Conservation (phyloP, 169 alveolate genomes). For the Eimeria praecox region DNA sequence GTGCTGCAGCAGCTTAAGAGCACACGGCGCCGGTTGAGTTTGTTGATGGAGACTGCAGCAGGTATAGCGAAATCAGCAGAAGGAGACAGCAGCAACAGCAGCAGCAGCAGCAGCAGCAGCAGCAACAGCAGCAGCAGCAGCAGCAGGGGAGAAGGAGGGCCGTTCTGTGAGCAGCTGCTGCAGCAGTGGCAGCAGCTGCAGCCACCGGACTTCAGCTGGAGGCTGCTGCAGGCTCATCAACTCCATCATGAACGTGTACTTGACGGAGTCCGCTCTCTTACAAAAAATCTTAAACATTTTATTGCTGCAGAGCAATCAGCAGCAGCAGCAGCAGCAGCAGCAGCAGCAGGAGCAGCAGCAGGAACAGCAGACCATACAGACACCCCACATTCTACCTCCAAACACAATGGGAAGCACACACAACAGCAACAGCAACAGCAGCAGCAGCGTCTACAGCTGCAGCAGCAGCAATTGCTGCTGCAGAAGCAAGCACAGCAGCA, state of each 20-base stretch:
- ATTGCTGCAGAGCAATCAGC: neutral
- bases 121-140: constrained; percentile 46
- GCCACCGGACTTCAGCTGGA: neutral
- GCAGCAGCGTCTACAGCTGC: too few species aligned
- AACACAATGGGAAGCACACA: neutral
- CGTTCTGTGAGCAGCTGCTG: constrained; percentile 41
- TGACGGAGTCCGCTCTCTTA: neutral
- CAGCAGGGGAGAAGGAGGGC: constrained; percentile 5
- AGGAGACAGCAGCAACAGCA: neutral
- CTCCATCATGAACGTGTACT: constrained; percentile 2
- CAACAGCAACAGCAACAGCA: neutral
- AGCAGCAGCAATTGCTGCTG: too few species aligned
- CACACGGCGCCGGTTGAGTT: constrained; percentile 2
- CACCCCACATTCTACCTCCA: too few species aligned
- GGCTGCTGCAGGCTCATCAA: constrained; percentile 41
- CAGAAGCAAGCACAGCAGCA: too few species aligned
- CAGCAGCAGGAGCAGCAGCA: neutral
- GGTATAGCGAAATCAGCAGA: constrained; percentile 13
- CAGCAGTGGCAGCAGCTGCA: constrained; percentile 66
- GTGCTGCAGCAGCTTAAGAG: constrained; percentile 20
- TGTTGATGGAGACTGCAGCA: constrained; percentile 32
- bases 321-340: neutral
- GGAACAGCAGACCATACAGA: neutral
- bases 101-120: constrained; percentile 42
- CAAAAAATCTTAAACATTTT: neutral